phyloP scores from a whole-genome alignment of 2,329 filamentous ascomycete species.

The Exserohilum turcica region DNA sequence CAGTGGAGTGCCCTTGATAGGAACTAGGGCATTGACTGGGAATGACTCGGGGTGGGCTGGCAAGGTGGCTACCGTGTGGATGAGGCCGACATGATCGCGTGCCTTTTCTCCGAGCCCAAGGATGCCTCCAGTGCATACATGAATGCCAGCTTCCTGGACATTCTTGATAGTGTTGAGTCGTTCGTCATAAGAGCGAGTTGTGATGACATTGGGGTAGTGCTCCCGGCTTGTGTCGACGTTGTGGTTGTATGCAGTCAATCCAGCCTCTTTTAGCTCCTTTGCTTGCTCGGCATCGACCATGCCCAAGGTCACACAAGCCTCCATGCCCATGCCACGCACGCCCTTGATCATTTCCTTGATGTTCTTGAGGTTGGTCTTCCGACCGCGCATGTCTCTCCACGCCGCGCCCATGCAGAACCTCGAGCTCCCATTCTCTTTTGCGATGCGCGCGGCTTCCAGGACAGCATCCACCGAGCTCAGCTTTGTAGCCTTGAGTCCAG shows the following conservation, averaged over 20 bases:
- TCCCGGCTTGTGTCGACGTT: slow-evolving; percentile 90
- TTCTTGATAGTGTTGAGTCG: slow-evolving; percentile 77
- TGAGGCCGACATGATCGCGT: slow-evolving; percentile 78
- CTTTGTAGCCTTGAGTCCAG: slow-evolving; percentile 79
- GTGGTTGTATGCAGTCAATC: slow-evolving; percentile 91
- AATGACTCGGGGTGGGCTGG: slow-evolving; percentile 87
- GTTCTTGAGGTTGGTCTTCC: slow-evolving; percentile 81
- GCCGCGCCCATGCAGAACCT: slow-evolving; percentile 95
- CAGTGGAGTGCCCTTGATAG: slow-evolving; percentile 86
- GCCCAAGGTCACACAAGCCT: slow-evolving; percentile 89
- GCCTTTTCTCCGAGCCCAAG: slow-evolving; percentile 80
- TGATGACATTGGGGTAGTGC: slow-evolving; percentile 85
- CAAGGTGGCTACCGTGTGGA: slow-evolving; percentile 81
- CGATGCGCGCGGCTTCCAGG: slow-evolving; percentile 74
- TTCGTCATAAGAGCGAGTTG: slow-evolving; percentile 86
- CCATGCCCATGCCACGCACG: slow-evolving; percentile 81
- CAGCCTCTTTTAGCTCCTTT: slow-evolving; percentile 79
- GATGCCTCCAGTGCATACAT: slow-evolving; percentile 89
- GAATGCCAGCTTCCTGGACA: slow-evolving; percentile 84
- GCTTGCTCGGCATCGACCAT: slow-evolving; percentile 88
- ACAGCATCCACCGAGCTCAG: slow-evolving; percentile 81
- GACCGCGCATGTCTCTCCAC: slow-evolving; percentile 91
- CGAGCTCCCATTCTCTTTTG: slow-evolving; percentile 82
- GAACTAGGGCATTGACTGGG: slow-evolving; percentile 87
- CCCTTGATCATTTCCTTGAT: slow-evolving; percentile 85